A percentile compares a stretch with the other conserved stretches of the same genome.
Evolutionary conservation across 2,329 filamentous ascomycete genomes (phyloP).

Genomic region (Alternaria ventricosa): DNA sequence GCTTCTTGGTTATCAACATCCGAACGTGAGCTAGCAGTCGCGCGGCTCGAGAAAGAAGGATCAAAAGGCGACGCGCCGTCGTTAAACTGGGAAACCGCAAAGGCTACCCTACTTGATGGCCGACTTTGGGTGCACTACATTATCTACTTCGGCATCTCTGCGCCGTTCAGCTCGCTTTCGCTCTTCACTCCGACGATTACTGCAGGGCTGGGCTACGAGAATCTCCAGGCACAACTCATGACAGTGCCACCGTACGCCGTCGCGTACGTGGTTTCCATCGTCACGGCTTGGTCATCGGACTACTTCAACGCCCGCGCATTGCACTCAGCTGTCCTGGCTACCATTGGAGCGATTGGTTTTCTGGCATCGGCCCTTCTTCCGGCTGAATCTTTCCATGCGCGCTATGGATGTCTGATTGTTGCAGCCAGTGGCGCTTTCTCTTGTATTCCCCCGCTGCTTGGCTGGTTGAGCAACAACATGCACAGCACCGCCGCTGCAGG

Average conservation of each 20-base stretch:
- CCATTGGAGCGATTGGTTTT: constrained; percentile 63
- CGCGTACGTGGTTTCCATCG: constrained; percentile 60
- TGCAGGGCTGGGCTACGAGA: constrained; percentile 60
- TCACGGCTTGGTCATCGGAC: constrained; percentile 27
- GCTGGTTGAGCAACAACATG: constrained; percentile 74
- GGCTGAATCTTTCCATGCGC: constrained; percentile 62
- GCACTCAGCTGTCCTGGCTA: constrained; percentile 52
- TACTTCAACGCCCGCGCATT: constrained; percentile 51
- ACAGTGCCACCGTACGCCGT: constrained; percentile 71
- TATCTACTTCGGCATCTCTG: constrained; percentile 34
- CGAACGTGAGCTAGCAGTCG: constrained; percentile 47
- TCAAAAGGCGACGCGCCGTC: constrained; percentile 43
- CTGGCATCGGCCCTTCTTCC: constrained; percentile 70
- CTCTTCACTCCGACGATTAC: constrained; percentile 71
- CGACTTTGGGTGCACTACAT: constrained; percentile 61
- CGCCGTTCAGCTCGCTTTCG: constrained; percentile 52
- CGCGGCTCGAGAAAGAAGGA: constrained; percentile 54
- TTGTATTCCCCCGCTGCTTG: constrained; percentile 72
- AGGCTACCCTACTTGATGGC: constrained; percentile 57
- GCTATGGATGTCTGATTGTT: constrained; percentile 75
- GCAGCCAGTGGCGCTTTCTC: constrained; percentile 71
- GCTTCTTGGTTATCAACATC: constrained; percentile 53
- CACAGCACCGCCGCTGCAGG: constrained; percentile 70
- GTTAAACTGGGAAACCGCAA: constrained; percentile 58
- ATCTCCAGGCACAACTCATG: constrained; percentile 68